phyloP scores from a whole-genome alignment of 2,329 filamentous ascomycete species.

The Eurotiales sp. region DNA sequence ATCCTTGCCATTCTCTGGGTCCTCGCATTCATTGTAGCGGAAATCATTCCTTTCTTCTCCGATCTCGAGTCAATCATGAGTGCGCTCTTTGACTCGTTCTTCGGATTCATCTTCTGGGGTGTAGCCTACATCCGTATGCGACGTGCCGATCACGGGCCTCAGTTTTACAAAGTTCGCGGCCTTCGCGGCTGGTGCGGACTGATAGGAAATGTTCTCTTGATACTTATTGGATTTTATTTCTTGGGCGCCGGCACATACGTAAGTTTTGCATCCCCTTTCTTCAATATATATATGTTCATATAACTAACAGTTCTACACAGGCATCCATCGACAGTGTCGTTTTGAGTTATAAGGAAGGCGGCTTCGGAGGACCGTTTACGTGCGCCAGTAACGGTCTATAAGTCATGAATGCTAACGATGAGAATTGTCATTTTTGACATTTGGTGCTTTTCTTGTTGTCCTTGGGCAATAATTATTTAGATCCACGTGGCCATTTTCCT shows the following conservation, averaged over 20 bases:
- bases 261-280: slow-evolving; percentile 43
- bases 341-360: slow-evolving; percentile 62
- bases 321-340: slow-evolving; percentile 49
- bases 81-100: slow-evolving; percentile 76
- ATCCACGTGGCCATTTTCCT: background rate
- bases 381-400: slow-evolving; percentile 54
- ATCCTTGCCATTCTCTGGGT: slow-evolving; percentile 69
- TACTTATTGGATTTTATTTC: slow-evolving; percentile 74
- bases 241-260: slow-evolving; percentile 75
- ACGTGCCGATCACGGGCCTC: slow-evolving; percentile 36
- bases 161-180: slow-evolving; percentile 39
- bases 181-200: slow-evolving; percentile 41
- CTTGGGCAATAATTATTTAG: background rate
- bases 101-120: slow-evolving; percentile 83
- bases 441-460: background rate
- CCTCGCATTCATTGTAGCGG: slow-evolving; percentile 86
- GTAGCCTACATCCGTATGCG: slow-evolving; percentile 45
- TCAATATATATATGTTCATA: background rate
- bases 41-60: slow-evolving; percentile 90
- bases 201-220: slow-evolving; percentile 67
- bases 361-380: slow-evolving; percentile 69
- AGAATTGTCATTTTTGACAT: background rate
- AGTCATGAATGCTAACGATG: slow-evolving; percentile 1
- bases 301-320: too few relatives aligned
- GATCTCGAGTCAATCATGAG: slow-evolving; percentile 58